Evolutionary conservation across 108 stramenopile genomes (phyloP).

Genomic region (Nitzschia sp.): DNA sequence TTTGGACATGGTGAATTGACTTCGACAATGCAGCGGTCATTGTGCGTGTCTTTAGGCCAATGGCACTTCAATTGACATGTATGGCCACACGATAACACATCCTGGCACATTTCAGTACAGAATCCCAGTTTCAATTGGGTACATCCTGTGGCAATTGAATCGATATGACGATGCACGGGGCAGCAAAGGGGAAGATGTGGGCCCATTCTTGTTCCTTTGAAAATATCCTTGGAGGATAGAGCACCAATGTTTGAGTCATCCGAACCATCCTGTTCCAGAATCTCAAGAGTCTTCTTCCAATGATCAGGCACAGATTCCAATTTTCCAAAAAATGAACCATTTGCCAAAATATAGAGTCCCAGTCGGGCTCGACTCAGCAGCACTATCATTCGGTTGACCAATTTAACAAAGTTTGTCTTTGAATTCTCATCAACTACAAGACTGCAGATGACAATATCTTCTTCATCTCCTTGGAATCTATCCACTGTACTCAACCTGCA

Average conservation of each 20-base stretch:
- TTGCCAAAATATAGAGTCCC: conserved; percentile 40
- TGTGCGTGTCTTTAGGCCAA: conserved; percentile 33
- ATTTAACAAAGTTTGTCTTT: conserved; percentile 38
- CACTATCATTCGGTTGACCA: conserved; percentile 42
- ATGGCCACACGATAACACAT: conserved; percentile 28
- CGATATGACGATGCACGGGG: conserved; percentile 31
- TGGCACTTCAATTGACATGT: conserved; percentile 30
- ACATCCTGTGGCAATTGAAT: conserved; percentile 10
- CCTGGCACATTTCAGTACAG: conserved; percentile 6
- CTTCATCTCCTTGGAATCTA: conserved; percentile 51
- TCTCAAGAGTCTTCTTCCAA: conserved; percentile 35
- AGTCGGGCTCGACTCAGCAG: conserved; percentile 43
- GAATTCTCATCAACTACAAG: conserved; percentile 47
- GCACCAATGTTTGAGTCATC: conserved; percentile 1
- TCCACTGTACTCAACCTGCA: conserved; percentile 44
- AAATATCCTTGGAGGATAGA: conserved; percentile 1
- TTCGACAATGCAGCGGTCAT: conserved; percentile 17
- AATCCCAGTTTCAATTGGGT: conserved; percentile 31
- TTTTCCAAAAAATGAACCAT: conserved; percentile 36
- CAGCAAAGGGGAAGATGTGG: conserved; percentile 35
- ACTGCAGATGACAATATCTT: conserved; percentile 42
- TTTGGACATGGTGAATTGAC: neutral
- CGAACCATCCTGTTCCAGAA: conserved; percentile 19
- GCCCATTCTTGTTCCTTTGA: conserved; percentile 3
- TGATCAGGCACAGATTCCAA: conserved; percentile 18